Evolutionary conservation across 768 basidiomycete genomes (phyloP), one percentile per base, ranked within the genome.

Genomic region (Erythrobasidium yunnanense): DNA sequence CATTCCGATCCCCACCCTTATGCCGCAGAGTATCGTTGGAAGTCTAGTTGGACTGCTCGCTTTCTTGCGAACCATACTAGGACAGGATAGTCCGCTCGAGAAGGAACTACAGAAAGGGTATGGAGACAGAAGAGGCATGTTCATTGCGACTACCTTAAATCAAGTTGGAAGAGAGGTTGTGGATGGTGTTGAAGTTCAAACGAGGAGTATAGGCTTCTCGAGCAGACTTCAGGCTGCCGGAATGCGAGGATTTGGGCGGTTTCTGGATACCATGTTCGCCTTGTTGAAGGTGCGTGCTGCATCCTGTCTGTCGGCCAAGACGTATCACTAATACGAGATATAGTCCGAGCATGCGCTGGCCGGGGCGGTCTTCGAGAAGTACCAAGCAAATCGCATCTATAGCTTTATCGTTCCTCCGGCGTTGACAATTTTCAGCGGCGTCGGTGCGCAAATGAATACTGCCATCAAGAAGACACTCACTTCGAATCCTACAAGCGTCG

Each of bases 331-430:
- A n/a, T n/a, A n/a, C n/a, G n/a, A n/a, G 5, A 1, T 15, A 11
- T 62, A 73, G 71, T 69, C 72, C 7, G 72, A 73, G 32, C 46
- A 67, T 33, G 57, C 70, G 0, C 63, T 73, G 3, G 69, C 70
- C 23, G 57, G 54, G 15, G 66, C 66, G 18, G 69, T 73, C 53
- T 71, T 73, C 67, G 46, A 63, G n/a, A 45, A 34, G 6, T 33
- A 50, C 23, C 47, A 66, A 0, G 27, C 58, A 46, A 35, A 49
- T 60, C 8, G 45, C 7, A 47, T 73, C 42, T 70, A 71, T 66
- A 35, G 62, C 25, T 67, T 53, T 0, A 52, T 71, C 46, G 55
- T 71, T 7, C 69, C 71, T 1, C 66, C 68, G 8, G 55, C 68
- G 1, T 66, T 73, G 23, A 2, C 66, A 7, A 67, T 69, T 32